Evolutionary conservation across 106 monocot genomes (phyloP).

Genomic region (Dioscorea dumetorum): DNA sequence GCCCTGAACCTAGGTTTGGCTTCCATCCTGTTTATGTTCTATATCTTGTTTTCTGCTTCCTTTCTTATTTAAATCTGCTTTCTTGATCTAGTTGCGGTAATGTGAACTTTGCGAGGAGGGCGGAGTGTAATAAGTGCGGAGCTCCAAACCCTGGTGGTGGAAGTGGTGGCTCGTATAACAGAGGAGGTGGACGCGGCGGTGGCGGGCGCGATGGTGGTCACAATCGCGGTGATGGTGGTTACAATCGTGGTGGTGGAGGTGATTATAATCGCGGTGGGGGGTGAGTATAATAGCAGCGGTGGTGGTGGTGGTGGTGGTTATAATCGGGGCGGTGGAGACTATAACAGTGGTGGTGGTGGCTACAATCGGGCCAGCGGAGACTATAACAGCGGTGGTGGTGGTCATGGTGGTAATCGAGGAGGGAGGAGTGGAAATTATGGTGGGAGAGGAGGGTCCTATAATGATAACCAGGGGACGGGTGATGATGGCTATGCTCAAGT

Average conservation of each 20-base stretch:
- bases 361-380: neutral
- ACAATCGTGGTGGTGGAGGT: slow-evolving; percentile 29
- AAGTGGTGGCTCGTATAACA: slow-evolving; percentile 5
- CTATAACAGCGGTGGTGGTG: slow-evolving; percentile 8
- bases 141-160: slow-evolving; percentile 50
- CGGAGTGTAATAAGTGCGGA: slow-evolving; percentile 95
- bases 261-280: slow-evolving; percentile 20
- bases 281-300: slow-evolving; percentile 7
- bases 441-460: slow-evolving; percentile 26
- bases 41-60: neutral
- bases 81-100: slow-evolving; percentile 72
- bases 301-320: slow-evolving; percentile 18
- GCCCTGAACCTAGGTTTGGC: slow-evolving; percentile 73
- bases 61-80: neutral
- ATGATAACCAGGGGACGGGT: slow-evolving; percentile 18
- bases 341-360: slow-evolving; percentile 23
- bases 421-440: slow-evolving; percentile 15
- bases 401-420: slow-evolving; percentile 14
- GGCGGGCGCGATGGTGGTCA: slow-evolving; percentile 6
- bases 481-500: slow-evolving; percentile 57
- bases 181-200: neutral
- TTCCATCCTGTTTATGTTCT: neutral
- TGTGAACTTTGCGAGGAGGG: slow-evolving; percentile 86
- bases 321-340: slow-evolving; percentile 22
- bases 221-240: slow-evolving; percentile 25